phyloP scores from a whole-genome alignment of 2,329 filamentous ascomycete species.

The Xylariaceae sp. region DNA sequence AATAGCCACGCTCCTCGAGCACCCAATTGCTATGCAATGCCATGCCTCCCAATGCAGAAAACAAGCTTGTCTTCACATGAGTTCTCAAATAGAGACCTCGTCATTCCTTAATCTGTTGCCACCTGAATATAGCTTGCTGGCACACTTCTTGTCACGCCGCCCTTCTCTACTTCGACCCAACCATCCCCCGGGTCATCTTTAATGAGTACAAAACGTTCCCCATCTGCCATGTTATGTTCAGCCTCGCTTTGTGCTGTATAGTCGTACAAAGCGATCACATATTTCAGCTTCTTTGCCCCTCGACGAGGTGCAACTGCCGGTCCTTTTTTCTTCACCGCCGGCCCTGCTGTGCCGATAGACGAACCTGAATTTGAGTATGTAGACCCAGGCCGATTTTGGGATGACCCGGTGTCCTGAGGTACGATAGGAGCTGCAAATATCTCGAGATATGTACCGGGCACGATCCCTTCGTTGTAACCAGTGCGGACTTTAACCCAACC shows the following conservation, averaged over 20 bases:
- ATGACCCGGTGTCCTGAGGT: conserved; percentile 54
- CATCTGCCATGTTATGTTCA: conserved; percentile 90
- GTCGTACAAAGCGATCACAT: conserved; percentile 92
- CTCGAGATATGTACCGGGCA: conserved; percentile 87
- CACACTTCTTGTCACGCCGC: conserved; percentile 84
- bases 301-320: conserved; percentile 89
- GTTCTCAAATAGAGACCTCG: not conserved
- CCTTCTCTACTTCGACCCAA: conserved; percentile 96
- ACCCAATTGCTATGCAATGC: conserved; percentile 26
- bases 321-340: conserved; percentile 78
- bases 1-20: conserved; percentile 6
- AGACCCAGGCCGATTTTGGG: conserved; percentile 68
- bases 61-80: conserved; percentile 1
- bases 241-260: conserved; percentile 85
- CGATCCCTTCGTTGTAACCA: conserved; percentile 79
- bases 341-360: conserved; percentile 59
- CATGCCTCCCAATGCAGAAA: not conserved
- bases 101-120: conserved; percentile 29
- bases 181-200: conserved; percentile 90
- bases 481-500: conserved; percentile 89
- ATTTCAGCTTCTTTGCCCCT: conserved; percentile 91
- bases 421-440: conserved; percentile 56
- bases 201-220: conserved; percentile 89
- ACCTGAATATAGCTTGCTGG: conserved; percentile 92
- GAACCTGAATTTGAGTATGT: conserved; percentile 80